Evolutionary conservation across 78 protist genomes (phyloP), one percentile per base, ranked within the genome.

Genomic region (Dictyostelium intermedium): DNA sequence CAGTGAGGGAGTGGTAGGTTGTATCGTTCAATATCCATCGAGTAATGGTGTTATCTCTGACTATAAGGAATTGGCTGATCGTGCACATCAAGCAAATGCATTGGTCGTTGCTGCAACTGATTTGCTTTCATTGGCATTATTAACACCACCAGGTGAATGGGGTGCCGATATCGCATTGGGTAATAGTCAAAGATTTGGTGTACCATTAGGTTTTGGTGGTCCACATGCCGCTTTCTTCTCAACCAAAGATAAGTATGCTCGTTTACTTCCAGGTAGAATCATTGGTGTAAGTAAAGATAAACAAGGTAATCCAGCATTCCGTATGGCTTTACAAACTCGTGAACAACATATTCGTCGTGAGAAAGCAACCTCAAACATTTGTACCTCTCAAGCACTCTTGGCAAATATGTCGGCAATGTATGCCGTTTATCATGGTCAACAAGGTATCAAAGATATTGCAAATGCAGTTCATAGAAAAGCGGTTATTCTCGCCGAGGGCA

Each of bases 181-280:
- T 60, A 89, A 73, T n/a, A 32, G 97, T 1, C 99, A 98, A 92
- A 95, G 99, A 20, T 98, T 99, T 84, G 99, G 99, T 74, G 99
- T 98, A 7, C 99, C 99, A 16, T 82, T 99, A 34, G 99, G 99
- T 56, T 98, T 83, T 53, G 99, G 99, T 35, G 99, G 99, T n/a
- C 99, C 99, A 47, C 99, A 98, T 91, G 99, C 99, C 14, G 99
- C 99, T 50, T 99, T 97, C 98, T 92, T 99, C 72, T 97, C 99
- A 25, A 63, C 91, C 87, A 76, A 25, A 45, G 97, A 97, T 27
- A 69, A 96, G 72, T 78, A 82, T 97, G 85, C 85, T 84, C 98
- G 99, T 78, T 39, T 72, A 18, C 50, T 98, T 69, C 99, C 99
- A n/a, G 99, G 99, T 37, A 97, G 99, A 56, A 93, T 99, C 86